Evolutionary conservation across 768 basidiomycete genomes (phyloP).

Genomic region (Coprinellus aureogranulatus): DNA sequence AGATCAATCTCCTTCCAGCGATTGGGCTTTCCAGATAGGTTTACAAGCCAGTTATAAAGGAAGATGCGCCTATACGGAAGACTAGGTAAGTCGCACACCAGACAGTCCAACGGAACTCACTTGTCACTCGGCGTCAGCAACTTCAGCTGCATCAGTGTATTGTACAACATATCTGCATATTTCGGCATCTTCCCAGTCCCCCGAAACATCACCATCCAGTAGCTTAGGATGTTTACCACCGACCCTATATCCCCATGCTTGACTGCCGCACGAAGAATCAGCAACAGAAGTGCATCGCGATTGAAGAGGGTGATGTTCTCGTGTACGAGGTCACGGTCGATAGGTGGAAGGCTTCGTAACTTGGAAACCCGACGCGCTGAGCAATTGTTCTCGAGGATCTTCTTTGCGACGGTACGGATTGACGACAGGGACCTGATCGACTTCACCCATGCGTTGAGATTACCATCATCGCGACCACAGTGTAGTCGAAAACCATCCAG

Average conservation of each 20-base stretch:
- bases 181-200: conserved; percentile 20
- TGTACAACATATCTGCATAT: conserved; percentile 16
- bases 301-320: conserved; percentile 18
- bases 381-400: not conserved
- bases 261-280: conserved; percentile 12
- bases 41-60: conserved; percentile 19
- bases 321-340: not conserved
- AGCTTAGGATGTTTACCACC: conserved; percentile 13
- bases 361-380: not conserved
- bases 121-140: too few relatives aligned
- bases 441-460: not conserved
- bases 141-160: not conserved
- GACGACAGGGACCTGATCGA: not conserved
- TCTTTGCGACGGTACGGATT: not conserved
- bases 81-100: too few relatives aligned
- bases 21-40: conserved; percentile 10
- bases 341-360: not conserved
- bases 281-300: conserved; percentile 18
- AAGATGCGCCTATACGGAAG: too few relatives aligned
- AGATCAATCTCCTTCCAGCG: conserved; percentile 15
- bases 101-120: too few relatives aligned
- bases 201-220: conserved; percentile 23
- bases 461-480: not conserved
- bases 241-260: conserved; percentile 22
- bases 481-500: not conserved